Percentiles rank a stretch among this genome's conserved stretches.
Evolutionary conservation across 139 green algal species (phyloP).

Genomic region (Raphidocelis subcapitata): DNA sequence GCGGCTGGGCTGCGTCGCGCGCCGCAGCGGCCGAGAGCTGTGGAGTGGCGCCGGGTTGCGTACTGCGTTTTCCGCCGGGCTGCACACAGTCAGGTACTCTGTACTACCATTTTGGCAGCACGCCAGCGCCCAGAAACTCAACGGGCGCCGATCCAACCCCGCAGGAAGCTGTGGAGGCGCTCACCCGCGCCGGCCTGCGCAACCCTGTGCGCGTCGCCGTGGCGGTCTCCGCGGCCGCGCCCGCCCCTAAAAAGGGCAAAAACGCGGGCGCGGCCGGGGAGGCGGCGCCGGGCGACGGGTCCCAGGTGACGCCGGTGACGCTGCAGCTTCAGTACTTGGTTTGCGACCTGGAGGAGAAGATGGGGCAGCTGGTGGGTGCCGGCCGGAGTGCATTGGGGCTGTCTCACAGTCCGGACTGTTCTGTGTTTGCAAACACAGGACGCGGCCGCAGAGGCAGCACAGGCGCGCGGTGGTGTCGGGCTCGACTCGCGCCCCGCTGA

Average conservation of each 20-base stretch:
- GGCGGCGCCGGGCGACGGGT: not conserved
- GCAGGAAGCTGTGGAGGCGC: constrained; percentile 72
- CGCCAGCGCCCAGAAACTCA: not conserved
- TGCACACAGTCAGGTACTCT: not conserved
- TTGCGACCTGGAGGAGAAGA: constrained; percentile 66
- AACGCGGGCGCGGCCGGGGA: not conserved
- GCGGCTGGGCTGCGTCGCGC: too few relatives aligned
- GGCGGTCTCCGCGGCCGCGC: constrained; percentile 9
- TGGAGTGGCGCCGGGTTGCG: not conserved
- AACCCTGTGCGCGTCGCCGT: constrained; percentile 76
- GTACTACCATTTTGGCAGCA: not conserved
- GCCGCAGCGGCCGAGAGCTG: not conserved
- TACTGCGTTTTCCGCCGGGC: not conserved
- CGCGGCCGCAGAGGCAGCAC: too few relatives aligned
- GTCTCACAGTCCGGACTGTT: too few relatives aligned
- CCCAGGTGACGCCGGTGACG: constrained; percentile 67
- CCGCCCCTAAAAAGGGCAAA: constrained; percentile 2
- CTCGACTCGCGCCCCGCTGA: too few relatives aligned
- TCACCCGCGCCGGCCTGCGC: constrained; percentile 89
- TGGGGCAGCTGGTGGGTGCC: constrained; percentile 62
- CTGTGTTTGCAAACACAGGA: too few relatives aligned
- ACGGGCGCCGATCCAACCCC: too few relatives aligned
- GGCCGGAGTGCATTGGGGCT: too few relatives aligned
- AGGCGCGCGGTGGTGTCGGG: too few relatives aligned
- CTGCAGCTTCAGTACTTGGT: constrained; percentile 71